These are phyloP conservation scores for Hypericum perforatum DNA, from an alignment of 345 rosid genomes.

Conservation along the genomic window DNA sequence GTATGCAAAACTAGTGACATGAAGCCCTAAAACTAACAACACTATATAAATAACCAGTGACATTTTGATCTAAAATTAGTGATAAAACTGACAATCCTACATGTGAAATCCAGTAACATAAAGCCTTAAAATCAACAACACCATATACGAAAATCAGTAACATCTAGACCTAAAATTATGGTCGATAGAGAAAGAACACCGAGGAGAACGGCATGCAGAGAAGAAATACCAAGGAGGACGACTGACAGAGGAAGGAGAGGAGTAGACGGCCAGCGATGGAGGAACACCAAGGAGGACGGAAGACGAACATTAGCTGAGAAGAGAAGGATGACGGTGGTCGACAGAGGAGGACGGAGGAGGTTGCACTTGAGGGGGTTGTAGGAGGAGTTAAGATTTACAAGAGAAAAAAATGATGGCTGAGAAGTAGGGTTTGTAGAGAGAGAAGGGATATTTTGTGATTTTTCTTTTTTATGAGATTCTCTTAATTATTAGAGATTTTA, in stretches of 20 bases:
- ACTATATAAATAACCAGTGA: no score
- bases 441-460: not conserved
- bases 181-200: not conserved
- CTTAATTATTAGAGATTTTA: no score
- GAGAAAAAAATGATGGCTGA: not conserved
- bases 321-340: not conserved
- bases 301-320: not conserved
- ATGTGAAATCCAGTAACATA: no score
- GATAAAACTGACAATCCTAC: no score
- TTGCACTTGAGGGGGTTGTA: not conserved
- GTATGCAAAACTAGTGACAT: no score
- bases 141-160: not conserved
- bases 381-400: not conserved
- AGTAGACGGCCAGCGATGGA: not conserved
- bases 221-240: not conserved
- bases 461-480: no score
- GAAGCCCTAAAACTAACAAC: no score
- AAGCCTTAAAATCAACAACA: no score
- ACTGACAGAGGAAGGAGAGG: not conserved
- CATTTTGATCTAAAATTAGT: no score
- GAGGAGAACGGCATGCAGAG: not conserved
- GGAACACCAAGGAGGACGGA: not conserved
- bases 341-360: not conserved
- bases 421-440: not conserved
- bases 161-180: not conserved